A percentile compares a stretch with the other conserved stretches of the same genome.
phyloP scores from a whole-genome alignment of 345 rosid species.

The Nasturtium officinale region DNA sequence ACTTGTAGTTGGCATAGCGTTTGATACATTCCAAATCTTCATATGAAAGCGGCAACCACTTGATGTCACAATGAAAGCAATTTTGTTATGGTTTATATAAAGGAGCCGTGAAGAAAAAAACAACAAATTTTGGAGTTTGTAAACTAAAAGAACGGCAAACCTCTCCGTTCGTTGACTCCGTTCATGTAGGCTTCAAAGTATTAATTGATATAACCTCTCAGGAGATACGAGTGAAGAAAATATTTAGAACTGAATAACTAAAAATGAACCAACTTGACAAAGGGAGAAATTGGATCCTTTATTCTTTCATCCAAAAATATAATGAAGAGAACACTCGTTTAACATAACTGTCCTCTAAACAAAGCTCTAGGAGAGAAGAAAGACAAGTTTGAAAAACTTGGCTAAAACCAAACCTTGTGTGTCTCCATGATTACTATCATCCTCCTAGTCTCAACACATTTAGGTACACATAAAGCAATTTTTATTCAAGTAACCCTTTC shows the following conservation, averaged over 20 bases:
- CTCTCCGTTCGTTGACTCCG: background rate
- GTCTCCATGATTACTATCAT: background rate
- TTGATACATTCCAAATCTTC: conserved; percentile 77
- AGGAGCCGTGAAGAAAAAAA: background rate
- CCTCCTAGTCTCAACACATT: background rate
- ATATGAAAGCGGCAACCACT: conserved; percentile 67
- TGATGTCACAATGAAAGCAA: conserved; percentile 66
- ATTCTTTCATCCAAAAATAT: too few species aligned
- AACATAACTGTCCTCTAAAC: background rate
- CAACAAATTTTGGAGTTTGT: too few species aligned
- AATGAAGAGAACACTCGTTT: background rate
- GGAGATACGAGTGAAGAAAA: too few species aligned
- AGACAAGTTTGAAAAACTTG: background rate
- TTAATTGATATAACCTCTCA: too few species aligned
- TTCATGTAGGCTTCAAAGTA: too few species aligned
- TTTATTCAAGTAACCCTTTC: background rate
- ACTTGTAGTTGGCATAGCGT: conserved; percentile 61
- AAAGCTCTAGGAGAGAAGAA: background rate
- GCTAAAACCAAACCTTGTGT: background rate
- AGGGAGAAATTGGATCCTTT: too few species aligned
- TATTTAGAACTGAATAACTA: too few species aligned
- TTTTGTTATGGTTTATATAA: background rate
- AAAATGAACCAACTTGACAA: too few species aligned
- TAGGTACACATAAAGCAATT: background rate
- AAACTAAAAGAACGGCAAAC: background rate